phyloP scores from a whole-genome alignment of 1,284 basidiomycete species.

The Leccinum griseonigrum region DNA sequence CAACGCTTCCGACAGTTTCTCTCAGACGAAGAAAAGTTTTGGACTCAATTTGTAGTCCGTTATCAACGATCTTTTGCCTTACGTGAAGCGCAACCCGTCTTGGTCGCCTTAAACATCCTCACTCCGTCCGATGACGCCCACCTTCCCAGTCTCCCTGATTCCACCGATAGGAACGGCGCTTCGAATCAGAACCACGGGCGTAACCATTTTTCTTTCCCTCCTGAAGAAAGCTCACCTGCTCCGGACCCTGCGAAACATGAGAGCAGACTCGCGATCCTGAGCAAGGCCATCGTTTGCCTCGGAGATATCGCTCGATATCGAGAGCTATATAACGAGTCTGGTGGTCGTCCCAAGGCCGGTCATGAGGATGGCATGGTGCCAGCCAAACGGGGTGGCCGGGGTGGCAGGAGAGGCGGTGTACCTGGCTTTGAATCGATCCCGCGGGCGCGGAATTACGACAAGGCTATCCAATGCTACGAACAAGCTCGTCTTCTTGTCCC shows the following conservation, averaged over 20 bases:
- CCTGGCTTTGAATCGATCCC: constrained; percentile 40
- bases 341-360: constrained; percentile 61
- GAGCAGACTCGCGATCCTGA: constrained; percentile 67
- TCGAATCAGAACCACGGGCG: constrained; percentile 29
- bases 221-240: constrained; percentile 42
- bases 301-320: constrained; percentile 94
- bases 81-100: constrained; percentile 52
- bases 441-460: constrained; percentile 66
- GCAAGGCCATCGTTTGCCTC: constrained; percentile 87
- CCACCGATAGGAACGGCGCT: constrained; percentile 22
- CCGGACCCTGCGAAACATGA: constrained; percentile 56
- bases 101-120: constrained; percentile 55
- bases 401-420: constrained; percentile 42
- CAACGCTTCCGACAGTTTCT: constrained; percentile 87
- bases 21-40: constrained; percentile 85
- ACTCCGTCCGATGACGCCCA: constrained; percentile 20
- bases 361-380: constrained; percentile 52
- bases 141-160: constrained; percentile 35
- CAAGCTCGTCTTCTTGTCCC: constrained; percentile 82
- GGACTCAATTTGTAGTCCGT: constrained; percentile 72
- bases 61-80: constrained; percentile 69
- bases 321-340: constrained; percentile 81
- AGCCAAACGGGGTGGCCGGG: constrained; percentile 40
- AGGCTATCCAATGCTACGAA: constrained; percentile 80
- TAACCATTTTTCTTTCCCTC: constrained; percentile 58